These are phyloP conservation scores for Phlebopus sp. DNA, from an alignment of 1,284 basidiomycete genomes.

Conservation along the genomic window DNA sequence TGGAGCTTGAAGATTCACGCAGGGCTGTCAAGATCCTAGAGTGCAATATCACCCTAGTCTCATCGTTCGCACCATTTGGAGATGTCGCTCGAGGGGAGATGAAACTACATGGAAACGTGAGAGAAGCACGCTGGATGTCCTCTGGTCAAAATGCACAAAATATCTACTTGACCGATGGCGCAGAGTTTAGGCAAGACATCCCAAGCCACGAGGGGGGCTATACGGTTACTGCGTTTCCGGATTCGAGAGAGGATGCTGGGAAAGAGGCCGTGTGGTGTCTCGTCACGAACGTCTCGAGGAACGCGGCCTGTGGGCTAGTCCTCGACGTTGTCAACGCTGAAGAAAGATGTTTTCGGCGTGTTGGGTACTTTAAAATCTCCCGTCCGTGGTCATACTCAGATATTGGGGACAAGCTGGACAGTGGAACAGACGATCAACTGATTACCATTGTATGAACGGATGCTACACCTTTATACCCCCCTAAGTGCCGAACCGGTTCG, in stretches of 20 bases:
- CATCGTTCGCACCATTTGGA: slow-evolving; percentile 1
- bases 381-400: background rate
- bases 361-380: background rate
- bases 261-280: background rate
- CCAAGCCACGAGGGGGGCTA: background rate
- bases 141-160: background rate
- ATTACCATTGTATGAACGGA: background rate
- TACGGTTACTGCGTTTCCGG: background rate
- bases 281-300: background rate
- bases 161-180: background rate
- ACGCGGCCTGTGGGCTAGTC: background rate
- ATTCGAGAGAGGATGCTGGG: background rate
- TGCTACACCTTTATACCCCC: too few species aligned
- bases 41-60: background rate
- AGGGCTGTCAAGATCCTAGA: background rate
- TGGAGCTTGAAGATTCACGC: background rate
- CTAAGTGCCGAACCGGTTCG: too few species aligned
- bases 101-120: background rate
- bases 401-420: too few species aligned
- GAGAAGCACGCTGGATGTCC: background rate
- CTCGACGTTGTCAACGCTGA: background rate
- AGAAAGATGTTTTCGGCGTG: slow-evolving; percentile 1
- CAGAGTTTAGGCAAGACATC: background rate
- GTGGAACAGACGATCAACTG: background rate
- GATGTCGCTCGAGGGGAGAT: background rate